A percentile compares a stretch with the other conserved stretches of the same genome.
These are phyloP conservation scores for Elsinoe necatrix DNA, from an alignment of 2,329 filamentous ascomycete genomes.

Conservation along the genomic window DNA sequence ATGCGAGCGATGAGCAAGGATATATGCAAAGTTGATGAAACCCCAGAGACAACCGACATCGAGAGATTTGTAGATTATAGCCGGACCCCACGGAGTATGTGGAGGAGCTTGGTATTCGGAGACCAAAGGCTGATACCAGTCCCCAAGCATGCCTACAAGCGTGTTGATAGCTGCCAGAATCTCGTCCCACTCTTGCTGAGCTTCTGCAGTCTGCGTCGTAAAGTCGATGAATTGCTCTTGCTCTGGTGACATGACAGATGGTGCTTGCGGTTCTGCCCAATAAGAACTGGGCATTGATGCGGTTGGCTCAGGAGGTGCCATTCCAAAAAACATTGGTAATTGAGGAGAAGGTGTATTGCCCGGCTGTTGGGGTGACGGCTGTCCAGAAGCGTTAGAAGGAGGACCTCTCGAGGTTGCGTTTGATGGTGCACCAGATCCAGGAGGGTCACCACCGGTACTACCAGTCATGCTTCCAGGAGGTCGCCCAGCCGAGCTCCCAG, in stretches of 20 bases:
- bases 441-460: not conserved
- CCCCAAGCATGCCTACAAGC: slow-evolving; percentile 58
- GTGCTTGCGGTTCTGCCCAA: slow-evolving; percentile 7
- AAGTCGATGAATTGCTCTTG: slow-evolving; percentile 39
- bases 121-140: slow-evolving; percentile 67
- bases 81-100: slow-evolving; percentile 70
- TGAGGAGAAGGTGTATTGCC: slow-evolving; percentile 19
- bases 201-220: slow-evolving; percentile 57
- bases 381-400: not conserved
- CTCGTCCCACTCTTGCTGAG: slow-evolving; percentile 67
- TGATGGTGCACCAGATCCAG: not conserved
- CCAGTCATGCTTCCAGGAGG: not conserved
- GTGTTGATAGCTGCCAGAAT: slow-evolving; percentile 63
- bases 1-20: slow-evolving; percentile 72
- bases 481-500: not conserved
- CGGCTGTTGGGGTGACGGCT: not conserved
- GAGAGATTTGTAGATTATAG: slow-evolving; percentile 74
- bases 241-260: slow-evolving; percentile 19
- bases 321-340: slow-evolving; percentile 46
- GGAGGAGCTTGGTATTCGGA: slow-evolving; percentile 56
- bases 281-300: slow-evolving; percentile 37
- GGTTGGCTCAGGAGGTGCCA: slow-evolving; percentile 37
- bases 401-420: not conserved
- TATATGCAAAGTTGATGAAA: slow-evolving; percentile 75
- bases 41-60: slow-evolving; percentile 84